Conservation (phyloP, 768 basidiomycete genomes). For the Suillus lakei region DNA sequence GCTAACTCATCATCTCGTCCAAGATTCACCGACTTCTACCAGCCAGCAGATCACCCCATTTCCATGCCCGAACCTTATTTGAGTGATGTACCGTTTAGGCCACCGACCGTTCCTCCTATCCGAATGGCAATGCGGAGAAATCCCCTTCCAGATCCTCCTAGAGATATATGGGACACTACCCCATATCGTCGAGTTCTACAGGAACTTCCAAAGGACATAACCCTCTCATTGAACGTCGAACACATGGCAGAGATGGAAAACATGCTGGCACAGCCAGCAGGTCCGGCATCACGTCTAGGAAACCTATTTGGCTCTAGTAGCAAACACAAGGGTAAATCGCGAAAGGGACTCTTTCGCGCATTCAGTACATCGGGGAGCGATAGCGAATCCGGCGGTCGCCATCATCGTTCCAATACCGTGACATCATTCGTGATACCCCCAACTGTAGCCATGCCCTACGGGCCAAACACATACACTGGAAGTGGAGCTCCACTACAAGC, state of each 20-base stretch:
- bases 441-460: slow-evolving; percentile 4
- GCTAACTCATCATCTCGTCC: slow-evolving; percentile 20
- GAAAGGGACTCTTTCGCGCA: slow-evolving; percentile 52
- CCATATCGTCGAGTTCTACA: slow-evolving; percentile 59
- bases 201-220: slow-evolving; percentile 52
- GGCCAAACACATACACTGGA: slow-evolving; percentile 15
- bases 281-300: slow-evolving; percentile 25
- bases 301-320: slow-evolving; percentile 34
- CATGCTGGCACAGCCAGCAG: slow-evolving; percentile 20
- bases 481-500: slow-evolving; percentile 5
- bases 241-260: slow-evolving; percentile 14
- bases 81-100: slow-evolving; percentile 9
- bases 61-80: slow-evolving; percentile 1
- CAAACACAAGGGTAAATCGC: slow-evolving; percentile 38
- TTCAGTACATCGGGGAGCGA: slow-evolving; percentile 38
- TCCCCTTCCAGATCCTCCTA: slow-evolving; percentile 68
- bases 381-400: slow-evolving; percentile 18
- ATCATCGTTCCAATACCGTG: slow-evolving; percentile 25
- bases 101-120: slow-evolving; percentile 17
- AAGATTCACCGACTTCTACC: slow-evolving; percentile 36
- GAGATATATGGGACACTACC: slow-evolving; percentile 59
- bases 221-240: slow-evolving; percentile 19
- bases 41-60: slow-evolving; percentile 18
- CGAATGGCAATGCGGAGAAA: slow-evolving; percentile 37
- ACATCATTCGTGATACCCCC: slow-evolving; percentile 29